Base-by-base conservation (phyloP, 2,329 filamentous ascomycete genomes). In the Aspergillus amoenus region DNA sequence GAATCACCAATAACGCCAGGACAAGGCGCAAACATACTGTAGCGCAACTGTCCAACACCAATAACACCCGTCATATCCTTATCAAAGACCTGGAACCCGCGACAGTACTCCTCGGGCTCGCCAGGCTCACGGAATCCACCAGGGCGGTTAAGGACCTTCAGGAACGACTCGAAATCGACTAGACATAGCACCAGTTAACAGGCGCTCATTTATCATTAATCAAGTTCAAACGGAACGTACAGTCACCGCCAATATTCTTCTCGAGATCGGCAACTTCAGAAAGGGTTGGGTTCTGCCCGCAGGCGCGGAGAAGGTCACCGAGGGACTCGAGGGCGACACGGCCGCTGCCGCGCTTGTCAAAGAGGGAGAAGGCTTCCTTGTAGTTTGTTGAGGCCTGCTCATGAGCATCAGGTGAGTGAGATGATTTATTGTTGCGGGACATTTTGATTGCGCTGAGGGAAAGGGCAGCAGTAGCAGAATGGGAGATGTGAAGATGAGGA, bases 311-410 rank as follows among this genome's bases (percentile, higher is more conserved):
- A 60, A 99, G 85, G 76, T 99, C 94, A 67, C 94, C 94, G 56
- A 99, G 86, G 64, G 88, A 89, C 66, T 93, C 89, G 75, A 93
- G 82, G 41, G 89, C 79, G 67, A 97, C 94, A 69, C 93, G 93
- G 73, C 93, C 93, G 74, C 91, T 96, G 74, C 94, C 94, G 77
- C 94, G 93, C 88, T 97, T 97, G 84, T 99, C 94, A 83, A 97
- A 99, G 76, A 99, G 90, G 70, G 93, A 93, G 80, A 99, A 99
- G 68, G 94, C 94, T 88, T 99, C 94, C 84, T 97, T 97, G 91
- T 97, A 99, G 88, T 99, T 97, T 81, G 93, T 97, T 61, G 85
- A 86, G 74, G 85, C 83, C 85, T 88, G 84, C 39, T 73, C 69
- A 61, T 68, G 49, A 48, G 34, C 22, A 42, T 61, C 45, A 13